Evolutionary conservation across 1,284 basidiomycete genomes (phyloP).

Genomic region (Coniferiporia weirii): DNA sequence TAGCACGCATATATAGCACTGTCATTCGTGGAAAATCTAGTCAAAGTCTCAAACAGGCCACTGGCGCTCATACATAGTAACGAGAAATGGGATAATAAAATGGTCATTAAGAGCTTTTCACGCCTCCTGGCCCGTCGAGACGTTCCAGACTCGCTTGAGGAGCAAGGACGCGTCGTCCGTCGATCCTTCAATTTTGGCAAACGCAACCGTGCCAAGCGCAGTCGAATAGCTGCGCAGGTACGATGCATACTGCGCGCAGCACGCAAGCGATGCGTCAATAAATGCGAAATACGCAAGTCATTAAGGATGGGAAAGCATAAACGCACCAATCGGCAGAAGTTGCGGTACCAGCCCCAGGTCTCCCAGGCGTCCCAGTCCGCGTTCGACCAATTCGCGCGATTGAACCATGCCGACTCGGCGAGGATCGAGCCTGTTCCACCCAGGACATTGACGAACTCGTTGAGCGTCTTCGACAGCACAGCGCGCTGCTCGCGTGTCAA

Average conservation of each 20-base stretch:
- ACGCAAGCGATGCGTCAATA: background rate
- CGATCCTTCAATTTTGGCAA: slow-evolving; percentile 51
- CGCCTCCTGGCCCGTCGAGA: slow-evolving; percentile 54
- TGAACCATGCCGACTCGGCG: slow-evolving; percentile 59
- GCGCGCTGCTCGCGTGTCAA: slow-evolving; percentile 70
- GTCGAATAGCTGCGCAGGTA: slow-evolving; percentile 66
- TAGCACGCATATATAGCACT: background rate
- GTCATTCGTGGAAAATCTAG: background rate
- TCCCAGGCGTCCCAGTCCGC: slow-evolving; percentile 78
- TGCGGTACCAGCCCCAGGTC: slow-evolving; percentile 83
- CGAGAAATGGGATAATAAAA: background rate
- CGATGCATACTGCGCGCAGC: slow-evolving; percentile 55
- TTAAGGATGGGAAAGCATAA: slow-evolving; percentile 7
- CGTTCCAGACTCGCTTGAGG: slow-evolving; percentile 64
- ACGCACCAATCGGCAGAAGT: slow-evolving; percentile 75
- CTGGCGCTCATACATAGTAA: background rate
- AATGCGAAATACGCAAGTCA: background rate
- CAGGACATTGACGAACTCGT: slow-evolving; percentile 65
- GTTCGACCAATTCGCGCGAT: slow-evolving; percentile 60
- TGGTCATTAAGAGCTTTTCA: slow-evolving; percentile 1
- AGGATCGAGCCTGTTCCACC: slow-evolving; percentile 39
- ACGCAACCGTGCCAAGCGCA: slow-evolving; percentile 60
- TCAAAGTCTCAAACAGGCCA: background rate
- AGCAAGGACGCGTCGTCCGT: slow-evolving; percentile 51
- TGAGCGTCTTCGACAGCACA: slow-evolving; percentile 59